Percentiles rank a stretch among this genome's conserved stretches.
Evolutionary conservation across 2,329 filamentous ascomycete genomes (phyloP).

Genomic region (Colletotrichum shisoi): DNA sequence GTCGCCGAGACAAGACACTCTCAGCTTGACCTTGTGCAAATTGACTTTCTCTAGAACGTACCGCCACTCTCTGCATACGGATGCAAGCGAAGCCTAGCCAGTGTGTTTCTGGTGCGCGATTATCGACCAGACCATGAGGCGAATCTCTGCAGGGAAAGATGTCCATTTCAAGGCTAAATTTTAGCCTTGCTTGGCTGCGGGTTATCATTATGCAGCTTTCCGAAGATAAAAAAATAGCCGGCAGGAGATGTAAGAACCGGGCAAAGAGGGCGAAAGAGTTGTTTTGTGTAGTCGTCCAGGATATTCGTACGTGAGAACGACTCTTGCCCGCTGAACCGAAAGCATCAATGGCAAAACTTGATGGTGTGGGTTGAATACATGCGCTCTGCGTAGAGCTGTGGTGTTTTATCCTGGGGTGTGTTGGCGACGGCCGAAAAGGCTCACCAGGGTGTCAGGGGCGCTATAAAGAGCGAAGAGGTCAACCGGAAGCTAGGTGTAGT

Average conservation of each 20-base stretch:
- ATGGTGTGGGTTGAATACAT: too few species aligned
- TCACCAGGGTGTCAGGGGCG: too few species aligned
- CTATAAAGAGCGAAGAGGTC: too few species aligned
- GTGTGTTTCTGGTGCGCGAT: not conserved
- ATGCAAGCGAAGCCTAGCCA: not conserved
- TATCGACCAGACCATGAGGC: not conserved
- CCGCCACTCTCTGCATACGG: not conserved
- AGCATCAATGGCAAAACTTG: not conserved
- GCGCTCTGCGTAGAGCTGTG: not conserved
- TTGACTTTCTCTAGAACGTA: not conserved
- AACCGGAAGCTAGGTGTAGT: too few species aligned
- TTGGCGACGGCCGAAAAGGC: not conserved
- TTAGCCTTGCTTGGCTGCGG: not conserved
- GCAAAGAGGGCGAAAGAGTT: too few species aligned
- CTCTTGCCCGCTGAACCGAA: not conserved
- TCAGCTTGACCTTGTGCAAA: not conserved
- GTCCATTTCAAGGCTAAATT: not conserved
- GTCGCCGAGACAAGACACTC: not conserved
- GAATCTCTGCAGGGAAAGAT: not conserved
- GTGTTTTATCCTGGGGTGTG: not conserved
- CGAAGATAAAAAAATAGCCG: not conserved
- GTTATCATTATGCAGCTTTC: not conserved
- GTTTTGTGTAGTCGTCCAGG: too few species aligned
- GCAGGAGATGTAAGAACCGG: too few species aligned
- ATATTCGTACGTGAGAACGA: not conserved